Evolutionary conservation across 2,329 filamentous ascomycete species (phyloP), one percentile per base, ranked within the genome.

Genomic region (Sphaceloma murrayae): DNA sequence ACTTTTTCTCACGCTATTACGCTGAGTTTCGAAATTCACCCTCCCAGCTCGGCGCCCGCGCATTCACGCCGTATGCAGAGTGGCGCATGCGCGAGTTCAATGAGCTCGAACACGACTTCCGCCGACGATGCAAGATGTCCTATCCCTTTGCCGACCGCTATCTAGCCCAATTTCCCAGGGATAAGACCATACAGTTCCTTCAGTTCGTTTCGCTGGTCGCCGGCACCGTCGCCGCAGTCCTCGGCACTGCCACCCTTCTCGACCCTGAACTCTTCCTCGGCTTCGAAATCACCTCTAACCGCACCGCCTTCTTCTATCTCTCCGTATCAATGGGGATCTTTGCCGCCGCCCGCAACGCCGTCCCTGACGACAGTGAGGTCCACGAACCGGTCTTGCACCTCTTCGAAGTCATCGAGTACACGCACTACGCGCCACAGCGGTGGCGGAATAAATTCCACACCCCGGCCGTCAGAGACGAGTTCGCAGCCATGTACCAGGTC

Each of bases 21-120:
- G 91, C 91, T 56, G 89, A 98, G 68, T 95, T 94, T 58, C 87
- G 94, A 63, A 93, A 88, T 57, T 94, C 95, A 50, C 89, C 86
- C 0, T 79, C 85, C 1, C 80, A 87, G 50, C 75, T 94, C 27
- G 83, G 85, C n/a, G 82, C 86, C 11, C 79, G 91, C 30, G 81
- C 87, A 52, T 98, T 95, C 59, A 96, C 89, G 0, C 85, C 87
- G 1, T 75, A 94, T 40, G 91, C 91, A 0, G 84, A 94, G 60
- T 98, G 91, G 91, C 96, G 95, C 56, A 95, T 98, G 51, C 81
- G 91, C 36, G 89, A 96, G 60, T 98, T 96, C 72, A 98, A 98
- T 56, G 91, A 98, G 62, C 72, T 98, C 1, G 82, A 82, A 46
- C 91, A 98, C 62, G 72, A 96, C 2, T 98, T 96, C 56, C 77